Evolutionary conservation across 176 grass and related monocot species (phyloP).

Genomic region (Pontederia paniculata): DNA sequence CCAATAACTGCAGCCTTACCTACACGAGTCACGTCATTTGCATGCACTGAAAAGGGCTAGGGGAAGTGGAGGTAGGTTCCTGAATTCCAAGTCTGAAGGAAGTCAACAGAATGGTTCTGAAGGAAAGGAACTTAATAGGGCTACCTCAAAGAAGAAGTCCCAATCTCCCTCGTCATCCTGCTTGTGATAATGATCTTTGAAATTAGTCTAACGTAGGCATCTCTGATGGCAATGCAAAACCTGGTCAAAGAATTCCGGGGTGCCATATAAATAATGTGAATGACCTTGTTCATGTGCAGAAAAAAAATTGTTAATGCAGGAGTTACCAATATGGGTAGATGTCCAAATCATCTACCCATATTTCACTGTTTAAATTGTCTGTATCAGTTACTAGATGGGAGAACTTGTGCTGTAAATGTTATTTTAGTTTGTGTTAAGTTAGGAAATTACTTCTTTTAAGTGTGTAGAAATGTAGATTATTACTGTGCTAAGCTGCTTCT

Average conservation of each 20-base stretch:
- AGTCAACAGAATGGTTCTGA: conserved; percentile 5
- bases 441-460: too few relatives aligned
- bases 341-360: too few relatives aligned
- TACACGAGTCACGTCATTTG: conserved; percentile 41
- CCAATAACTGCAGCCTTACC: conserved; percentile 27
- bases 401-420: too few relatives aligned
- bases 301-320: too few relatives aligned
- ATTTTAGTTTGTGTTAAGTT: too few relatives aligned
- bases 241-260: too few relatives aligned
- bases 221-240: neutral
- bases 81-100: conserved; percentile 36
- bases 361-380: too few relatives aligned
- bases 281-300: too few relatives aligned
- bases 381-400: too few relatives aligned
- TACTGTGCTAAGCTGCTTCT: too few relatives aligned
- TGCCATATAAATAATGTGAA: neutral
- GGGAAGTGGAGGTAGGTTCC: conserved; percentile 39
- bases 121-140: conserved; percentile 10
- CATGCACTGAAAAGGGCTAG: conserved; percentile 41
- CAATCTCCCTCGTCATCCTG: neutral
- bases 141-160: conserved; percentile 4
- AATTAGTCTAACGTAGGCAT: neutral
- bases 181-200: neutral
- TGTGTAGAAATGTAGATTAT: too few relatives aligned
- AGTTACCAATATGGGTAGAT: too few relatives aligned